These are phyloP conservation scores for Draba incana DNA, from an alignment of 345 rosid genomes.

Conservation along the genomic window DNA sequence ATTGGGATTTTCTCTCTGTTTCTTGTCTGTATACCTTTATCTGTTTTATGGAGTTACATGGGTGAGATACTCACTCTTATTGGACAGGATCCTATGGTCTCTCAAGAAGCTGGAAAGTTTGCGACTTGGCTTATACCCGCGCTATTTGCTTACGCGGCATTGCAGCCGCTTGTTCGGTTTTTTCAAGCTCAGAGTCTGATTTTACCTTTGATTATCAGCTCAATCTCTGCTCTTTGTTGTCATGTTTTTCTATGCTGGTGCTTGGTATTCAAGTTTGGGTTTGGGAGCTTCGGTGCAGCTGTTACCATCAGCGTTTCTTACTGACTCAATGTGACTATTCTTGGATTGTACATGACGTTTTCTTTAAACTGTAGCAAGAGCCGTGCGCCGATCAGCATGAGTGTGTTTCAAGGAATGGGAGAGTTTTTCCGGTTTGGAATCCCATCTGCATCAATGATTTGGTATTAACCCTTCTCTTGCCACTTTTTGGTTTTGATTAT, in stretches of 20 bases:
- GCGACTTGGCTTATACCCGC: slow-evolving; percentile 62
- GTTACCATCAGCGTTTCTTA: slow-evolving; percentile 50
- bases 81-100: slow-evolving; percentile 67
- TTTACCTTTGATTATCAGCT: slow-evolving; percentile 59
- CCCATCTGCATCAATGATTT: slow-evolving; percentile 71
- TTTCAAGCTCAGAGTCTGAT: slow-evolving; percentile 64
- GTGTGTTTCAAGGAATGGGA: slow-evolving; percentile 50
- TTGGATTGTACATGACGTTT: slow-evolving; percentile 53
- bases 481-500: background rate
- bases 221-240: slow-evolving; percentile 47
- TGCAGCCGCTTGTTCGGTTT: slow-evolving; percentile 61
- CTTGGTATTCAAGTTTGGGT: slow-evolving; percentile 53
- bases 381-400: slow-evolving; percentile 48
- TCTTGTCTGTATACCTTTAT: slow-evolving; percentile 55
- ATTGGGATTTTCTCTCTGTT: slow-evolving; percentile 55
- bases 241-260: slow-evolving; percentile 65
- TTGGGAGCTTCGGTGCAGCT: slow-evolving; percentile 57
- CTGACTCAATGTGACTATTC: slow-evolving; percentile 58
- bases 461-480: slow-evolving; percentile 44
- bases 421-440: slow-evolving; percentile 71
- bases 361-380: slow-evolving; percentile 56
- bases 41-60: slow-evolving; percentile 61
- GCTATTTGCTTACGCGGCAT: slow-evolving; percentile 58
- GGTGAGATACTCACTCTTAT: slow-evolving; percentile 50
- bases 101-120: slow-evolving; percentile 58